Percentiles rank a stretch among this genome's conserved stretches.
These are phyloP conservation scores for Eucalyptus marginata DNA, from an alignment of 345 rosid species.

Conservation along the genomic window DNA sequence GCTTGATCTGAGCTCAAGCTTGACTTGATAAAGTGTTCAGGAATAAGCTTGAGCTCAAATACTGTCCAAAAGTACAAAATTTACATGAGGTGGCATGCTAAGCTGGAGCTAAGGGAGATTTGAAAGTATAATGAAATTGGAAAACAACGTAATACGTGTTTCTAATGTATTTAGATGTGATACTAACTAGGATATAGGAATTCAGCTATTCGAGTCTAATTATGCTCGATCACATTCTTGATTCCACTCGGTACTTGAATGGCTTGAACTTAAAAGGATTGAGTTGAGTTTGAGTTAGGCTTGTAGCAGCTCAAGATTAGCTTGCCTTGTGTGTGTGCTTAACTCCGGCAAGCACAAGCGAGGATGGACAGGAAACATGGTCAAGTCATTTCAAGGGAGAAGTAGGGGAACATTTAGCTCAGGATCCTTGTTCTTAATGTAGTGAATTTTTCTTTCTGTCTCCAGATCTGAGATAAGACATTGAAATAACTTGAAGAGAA, in stretches of 20 bases:
- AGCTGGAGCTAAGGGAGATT: background rate
- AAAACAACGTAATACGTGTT: background rate
- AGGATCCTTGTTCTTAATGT: background rate
- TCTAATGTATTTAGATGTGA: background rate
- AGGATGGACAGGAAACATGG: background rate
- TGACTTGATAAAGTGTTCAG: background rate
- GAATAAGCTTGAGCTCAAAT: background rate
- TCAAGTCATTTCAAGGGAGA: background rate
- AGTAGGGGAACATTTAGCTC: background rate
- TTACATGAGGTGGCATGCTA: background rate
- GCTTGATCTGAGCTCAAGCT: background rate
- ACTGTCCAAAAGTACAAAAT: background rate
- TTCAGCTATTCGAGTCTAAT: background rate
- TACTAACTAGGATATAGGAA: background rate
- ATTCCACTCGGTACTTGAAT: background rate
- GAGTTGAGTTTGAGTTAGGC: background rate
- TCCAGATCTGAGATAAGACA: background rate
- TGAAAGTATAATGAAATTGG: background rate
- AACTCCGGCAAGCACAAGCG: background rate
- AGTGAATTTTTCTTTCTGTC: background rate
- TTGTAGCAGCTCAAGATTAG: background rate
- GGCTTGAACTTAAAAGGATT: background rate
- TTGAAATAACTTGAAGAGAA: background rate
- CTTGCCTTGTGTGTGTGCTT: background rate
- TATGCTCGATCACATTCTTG: background rate